Evolutionary conservation across 176 grass and related monocot species (phyloP).

Genomic region (Poa pratensis): DNA sequence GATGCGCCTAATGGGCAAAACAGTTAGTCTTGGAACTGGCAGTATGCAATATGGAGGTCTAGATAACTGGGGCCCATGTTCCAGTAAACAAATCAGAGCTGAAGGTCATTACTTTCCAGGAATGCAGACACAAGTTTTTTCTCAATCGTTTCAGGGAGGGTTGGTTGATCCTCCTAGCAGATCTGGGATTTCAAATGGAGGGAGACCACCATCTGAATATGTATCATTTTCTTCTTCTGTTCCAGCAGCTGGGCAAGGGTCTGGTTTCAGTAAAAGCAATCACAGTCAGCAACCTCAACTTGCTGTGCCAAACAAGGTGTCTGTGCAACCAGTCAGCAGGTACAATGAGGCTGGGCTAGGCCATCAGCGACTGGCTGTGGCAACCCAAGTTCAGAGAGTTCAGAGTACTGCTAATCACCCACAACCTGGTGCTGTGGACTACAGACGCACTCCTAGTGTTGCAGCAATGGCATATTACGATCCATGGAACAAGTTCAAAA

Average conservation of each 20-base stretch:
- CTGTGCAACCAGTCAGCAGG: slow-evolving; percentile 31
- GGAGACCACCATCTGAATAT: slow-evolving; percentile 32
- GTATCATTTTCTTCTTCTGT: slow-evolving; percentile 36
- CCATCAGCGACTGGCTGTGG: slow-evolving; percentile 22
- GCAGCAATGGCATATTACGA: slow-evolving; percentile 48
- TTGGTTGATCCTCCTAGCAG: slow-evolving; percentile 14
- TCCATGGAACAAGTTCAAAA: slow-evolving; percentile 34
- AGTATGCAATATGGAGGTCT: slow-evolving; percentile 47
- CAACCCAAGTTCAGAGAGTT: slow-evolving; percentile 46
- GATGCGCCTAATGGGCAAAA: slow-evolving; percentile 93
- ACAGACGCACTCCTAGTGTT: slow-evolving; percentile 32
- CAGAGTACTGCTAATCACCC: slow-evolving; percentile 36
- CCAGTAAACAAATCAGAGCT: slow-evolving; percentile 50
- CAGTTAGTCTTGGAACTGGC: slow-evolving; percentile 67
- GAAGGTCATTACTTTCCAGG: slow-evolving; percentile 40
- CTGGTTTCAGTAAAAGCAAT: slow-evolving; percentile 41
- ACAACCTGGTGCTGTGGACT: slow-evolving; percentile 12
- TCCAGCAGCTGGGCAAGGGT: slow-evolving; percentile 38
- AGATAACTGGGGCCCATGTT: slow-evolving; percentile 43
- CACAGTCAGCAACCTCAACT: slow-evolving; percentile 40
- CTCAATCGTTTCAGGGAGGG: slow-evolving; percentile 31
- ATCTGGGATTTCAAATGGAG: slow-evolving; percentile 40
- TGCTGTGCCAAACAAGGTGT: slow-evolving; percentile 42
- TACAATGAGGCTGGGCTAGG: slow-evolving; percentile 32
- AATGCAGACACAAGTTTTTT: slow-evolving; percentile 11